These are phyloP conservation scores for Penicillium rolfsii DNA, from an alignment of 2,329 filamentous ascomycete species.

Conservation along the genomic window DNA sequence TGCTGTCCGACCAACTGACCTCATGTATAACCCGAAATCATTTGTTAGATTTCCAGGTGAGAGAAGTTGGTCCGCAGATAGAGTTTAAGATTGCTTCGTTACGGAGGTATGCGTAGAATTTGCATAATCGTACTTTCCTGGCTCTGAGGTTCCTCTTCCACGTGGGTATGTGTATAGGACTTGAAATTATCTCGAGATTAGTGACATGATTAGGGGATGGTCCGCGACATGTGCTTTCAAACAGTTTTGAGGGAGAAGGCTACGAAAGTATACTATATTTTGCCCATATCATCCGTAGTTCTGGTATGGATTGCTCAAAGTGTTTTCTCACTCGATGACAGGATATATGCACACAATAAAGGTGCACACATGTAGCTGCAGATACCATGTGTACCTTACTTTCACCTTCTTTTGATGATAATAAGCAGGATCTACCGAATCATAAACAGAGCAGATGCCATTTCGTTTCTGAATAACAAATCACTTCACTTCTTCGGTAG, in stretches of 20 bases:
- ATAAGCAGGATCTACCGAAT: too few relatives aligned
- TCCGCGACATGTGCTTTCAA: neutral
- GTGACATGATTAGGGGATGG: neutral
- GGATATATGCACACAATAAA: neutral
- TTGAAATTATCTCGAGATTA: neutral
- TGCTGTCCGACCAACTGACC: constrained; percentile 16
- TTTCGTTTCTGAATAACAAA: too few relatives aligned
- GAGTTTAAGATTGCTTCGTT: neutral
- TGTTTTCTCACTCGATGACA: neutral
- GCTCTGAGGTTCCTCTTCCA: neutral
- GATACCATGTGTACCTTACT: neutral
- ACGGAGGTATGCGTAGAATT: neutral
- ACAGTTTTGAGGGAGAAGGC: too few relatives aligned
- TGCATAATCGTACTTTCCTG: neutral
- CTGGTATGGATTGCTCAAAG: too few relatives aligned
- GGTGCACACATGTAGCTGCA: neutral
- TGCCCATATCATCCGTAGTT: too few relatives aligned
- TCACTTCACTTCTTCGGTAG: neutral
- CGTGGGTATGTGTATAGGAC: neutral
- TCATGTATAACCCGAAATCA: constrained; percentile 3
- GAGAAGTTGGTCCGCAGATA: constrained; percentile 31
- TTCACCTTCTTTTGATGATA: neutral
- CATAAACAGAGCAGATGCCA: too few relatives aligned
- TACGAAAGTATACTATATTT: too few relatives aligned
- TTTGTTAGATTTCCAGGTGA: neutral